Evolutionary conservation across 768 basidiomycete species (phyloP).

Genomic region (Rubroboletus pulcherrimus): DNA sequence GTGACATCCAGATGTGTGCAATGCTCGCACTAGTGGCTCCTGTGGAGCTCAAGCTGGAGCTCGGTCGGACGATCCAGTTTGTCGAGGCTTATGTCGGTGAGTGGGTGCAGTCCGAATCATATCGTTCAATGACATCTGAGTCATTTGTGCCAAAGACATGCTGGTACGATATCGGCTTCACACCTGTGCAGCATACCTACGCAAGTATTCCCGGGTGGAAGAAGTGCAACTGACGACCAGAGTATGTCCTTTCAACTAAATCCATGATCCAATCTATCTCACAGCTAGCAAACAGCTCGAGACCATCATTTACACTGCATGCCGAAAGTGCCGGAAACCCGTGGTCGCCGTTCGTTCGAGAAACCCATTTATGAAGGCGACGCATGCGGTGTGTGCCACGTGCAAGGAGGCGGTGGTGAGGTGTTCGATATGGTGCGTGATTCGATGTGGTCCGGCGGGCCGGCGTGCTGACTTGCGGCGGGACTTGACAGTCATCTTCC

Average conservation of each 20-base stretch:
- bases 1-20: slow-evolving; percentile 78
- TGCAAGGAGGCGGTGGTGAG: slow-evolving; percentile 48
- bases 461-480: background rate
- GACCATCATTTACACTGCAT: slow-evolving; percentile 67
- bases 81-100: slow-evolving; percentile 73
- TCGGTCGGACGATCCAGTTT: slow-evolving; percentile 46
- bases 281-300: slow-evolving; percentile 46
- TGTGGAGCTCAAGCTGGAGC: slow-evolving; percentile 50
- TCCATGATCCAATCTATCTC: background rate
- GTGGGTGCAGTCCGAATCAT: slow-evolving; percentile 13
- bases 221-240: slow-evolving; percentile 51
- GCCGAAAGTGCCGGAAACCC: slow-evolving; percentile 67
- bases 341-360: slow-evolving; percentile 38
- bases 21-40: slow-evolving; percentile 63
- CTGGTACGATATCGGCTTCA: slow-evolving; percentile 59
- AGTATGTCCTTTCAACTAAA: slow-evolving; percentile 33
- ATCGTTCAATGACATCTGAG: background rate
- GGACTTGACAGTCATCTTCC: slow-evolving; percentile 59
- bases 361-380: slow-evolving; percentile 33
- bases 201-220: slow-evolving; percentile 56
- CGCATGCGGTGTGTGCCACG: slow-evolving; percentile 51
- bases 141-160: slow-evolving; percentile 43
- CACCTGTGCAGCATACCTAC: slow-evolving; percentile 68
- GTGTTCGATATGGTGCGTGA: slow-evolving; percentile 73
- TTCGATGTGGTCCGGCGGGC: background rate